Conservation (phyloP, 148 eudicot genomes). For the Rhododendron williamsianum region DNA sequence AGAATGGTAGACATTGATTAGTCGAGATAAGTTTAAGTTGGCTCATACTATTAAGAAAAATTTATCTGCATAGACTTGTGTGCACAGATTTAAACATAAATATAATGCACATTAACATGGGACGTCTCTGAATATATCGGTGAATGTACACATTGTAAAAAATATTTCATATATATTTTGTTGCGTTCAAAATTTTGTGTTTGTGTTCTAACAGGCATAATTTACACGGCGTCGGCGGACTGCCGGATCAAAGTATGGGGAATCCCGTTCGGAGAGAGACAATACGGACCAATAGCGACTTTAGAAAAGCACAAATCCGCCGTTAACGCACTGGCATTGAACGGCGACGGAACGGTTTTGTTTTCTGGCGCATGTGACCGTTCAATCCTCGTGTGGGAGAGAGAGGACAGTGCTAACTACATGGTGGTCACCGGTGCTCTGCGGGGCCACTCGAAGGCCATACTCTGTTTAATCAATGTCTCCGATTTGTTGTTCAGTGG, state of each 20-base stretch:
- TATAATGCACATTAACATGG: not conserved
- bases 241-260: slow-evolving; percentile 52
- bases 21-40: too few relatives aligned
- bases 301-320: slow-evolving; percentile 67
- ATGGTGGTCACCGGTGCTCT: slow-evolving; percentile 62
- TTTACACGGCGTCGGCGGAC: slow-evolving; percentile 70
- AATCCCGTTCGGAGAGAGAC: not conserved
- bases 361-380: slow-evolving; percentile 80
- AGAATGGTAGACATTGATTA: too few relatives aligned
- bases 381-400: slow-evolving; percentile 73
- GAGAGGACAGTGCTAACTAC: slow-evolving; percentile 40
- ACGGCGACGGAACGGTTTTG: slow-evolving; percentile 36
- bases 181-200: not conserved
- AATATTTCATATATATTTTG: too few relatives aligned
- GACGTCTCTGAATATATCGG: not conserved
- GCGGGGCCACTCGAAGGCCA: slow-evolving; percentile 64
- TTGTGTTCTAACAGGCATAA: slow-evolving; percentile 16
- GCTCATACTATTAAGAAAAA: too few relatives aligned
- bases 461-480: slow-evolving; percentile 50
- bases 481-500: slow-evolving; percentile 61
- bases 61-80: too few relatives aligned
- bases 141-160: too few relatives aligned
- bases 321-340: slow-evolving; percentile 60
- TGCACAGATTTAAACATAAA: too few relatives aligned
- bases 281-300: slow-evolving; percentile 37